A percentile compares a stretch with the other conserved stretches of the same genome.
Conservation (phyloP, 192 early-diverging fungal genomes). For the Backusella mclennaniae region DNA sequence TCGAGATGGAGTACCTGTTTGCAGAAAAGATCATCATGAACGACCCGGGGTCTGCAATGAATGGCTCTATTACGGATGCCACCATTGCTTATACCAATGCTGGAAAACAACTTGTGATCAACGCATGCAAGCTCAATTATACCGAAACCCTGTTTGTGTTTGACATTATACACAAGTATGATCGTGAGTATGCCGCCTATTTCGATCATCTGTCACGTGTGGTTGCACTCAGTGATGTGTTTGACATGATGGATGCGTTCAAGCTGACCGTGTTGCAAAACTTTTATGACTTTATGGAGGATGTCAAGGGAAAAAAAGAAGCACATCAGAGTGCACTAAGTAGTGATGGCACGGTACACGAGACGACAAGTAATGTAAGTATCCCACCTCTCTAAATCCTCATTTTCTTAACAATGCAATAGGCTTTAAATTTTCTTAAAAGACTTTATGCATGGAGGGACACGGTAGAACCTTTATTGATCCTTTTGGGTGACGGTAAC, state of each 20-base stretch:
- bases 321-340: conserved; percentile 49
- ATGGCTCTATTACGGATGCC: conserved; percentile 43
- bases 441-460: conserved; percentile 54
- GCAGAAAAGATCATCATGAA: conserved; percentile 59
- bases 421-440: conserved; percentile 66
- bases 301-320: conserved; percentile 60
- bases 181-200: conserved; percentile 28
- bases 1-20: conserved; percentile 66
- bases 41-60: conserved; percentile 49
- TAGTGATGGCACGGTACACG: conserved; percentile 81
- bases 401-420: neutral
- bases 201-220: conserved; percentile 48
- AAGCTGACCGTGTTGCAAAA: conserved; percentile 51
- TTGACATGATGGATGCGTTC: conserved; percentile 35
- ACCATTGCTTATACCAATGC: conserved; percentile 48
- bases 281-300: conserved; percentile 69
- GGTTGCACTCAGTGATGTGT: conserved; percentile 19
- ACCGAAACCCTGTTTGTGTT: conserved; percentile 69
- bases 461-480: conserved; percentile 54
- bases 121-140: conserved; percentile 47
- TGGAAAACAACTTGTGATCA: conserved; percentile 48
- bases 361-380: conserved; percentile 75
- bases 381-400: neutral
- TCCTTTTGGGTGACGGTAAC: conserved; percentile 52
- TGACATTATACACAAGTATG: conserved; percentile 58